These are phyloP conservation scores for Corymbia citriodora DNA, from an alignment of 441 rosid species.

Conservation along the genomic window DNA sequence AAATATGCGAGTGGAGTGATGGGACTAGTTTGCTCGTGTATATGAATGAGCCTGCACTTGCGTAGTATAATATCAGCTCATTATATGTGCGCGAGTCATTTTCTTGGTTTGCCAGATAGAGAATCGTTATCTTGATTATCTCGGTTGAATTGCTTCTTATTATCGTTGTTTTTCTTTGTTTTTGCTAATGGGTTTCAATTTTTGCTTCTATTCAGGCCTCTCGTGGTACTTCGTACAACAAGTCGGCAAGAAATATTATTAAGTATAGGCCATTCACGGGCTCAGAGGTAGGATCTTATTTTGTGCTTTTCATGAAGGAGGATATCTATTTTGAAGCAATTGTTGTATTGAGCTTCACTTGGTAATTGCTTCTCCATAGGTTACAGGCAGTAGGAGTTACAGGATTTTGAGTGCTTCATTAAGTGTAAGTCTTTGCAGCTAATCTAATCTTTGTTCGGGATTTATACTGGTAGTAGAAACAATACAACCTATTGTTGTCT, in stretches of 20 bases:
- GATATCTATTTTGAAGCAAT: background rate
- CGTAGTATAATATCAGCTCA: background rate
- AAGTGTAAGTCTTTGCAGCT: slow-evolving; percentile 33
- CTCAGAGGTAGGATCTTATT: slow-evolving; percentile 44
- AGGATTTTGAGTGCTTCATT: slow-evolving; percentile 27
- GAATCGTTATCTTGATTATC: background rate
- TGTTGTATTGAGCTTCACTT: background rate
- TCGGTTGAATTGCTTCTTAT: background rate
- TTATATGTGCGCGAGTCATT: background rate
- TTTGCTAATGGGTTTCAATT: background rate
- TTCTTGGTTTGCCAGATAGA: background rate
- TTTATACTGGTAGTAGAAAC: background rate
- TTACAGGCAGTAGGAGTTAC: slow-evolving; percentile 27
- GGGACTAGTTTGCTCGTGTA: background rate
- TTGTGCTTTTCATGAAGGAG: background rate
- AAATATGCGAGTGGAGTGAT: background rate
- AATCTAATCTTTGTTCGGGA: background rate
- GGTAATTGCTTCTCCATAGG: slow-evolving; percentile 27
- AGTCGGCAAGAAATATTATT: slow-evolving; percentile 28
- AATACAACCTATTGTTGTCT: background rate
- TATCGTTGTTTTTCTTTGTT: background rate
- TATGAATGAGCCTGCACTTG: background rate
- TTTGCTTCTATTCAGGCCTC: slow-evolving; percentile 24
- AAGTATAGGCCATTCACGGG: slow-evolving; percentile 33
- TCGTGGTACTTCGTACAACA: slow-evolving; percentile 22